Evolutionary conservation across 2,329 filamentous ascomycete genomes (phyloP).

Genomic region (Penicillium italicum): DNA sequence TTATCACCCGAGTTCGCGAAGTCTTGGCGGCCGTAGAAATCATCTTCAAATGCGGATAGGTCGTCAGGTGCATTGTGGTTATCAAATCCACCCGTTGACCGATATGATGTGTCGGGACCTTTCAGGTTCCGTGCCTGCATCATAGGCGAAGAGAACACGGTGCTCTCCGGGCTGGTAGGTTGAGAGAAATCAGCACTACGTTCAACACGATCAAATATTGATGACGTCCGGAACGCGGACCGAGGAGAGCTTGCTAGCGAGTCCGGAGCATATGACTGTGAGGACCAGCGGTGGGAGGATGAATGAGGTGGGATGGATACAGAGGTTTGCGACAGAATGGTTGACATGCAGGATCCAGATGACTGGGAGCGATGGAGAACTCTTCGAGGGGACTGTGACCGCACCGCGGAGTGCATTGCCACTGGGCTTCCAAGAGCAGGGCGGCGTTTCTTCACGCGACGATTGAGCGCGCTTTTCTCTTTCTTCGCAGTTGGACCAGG

Average conservation of each 20-base stretch:
- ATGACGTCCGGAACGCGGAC: slow-evolving; percentile 67
- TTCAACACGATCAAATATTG: slow-evolving; percentile 73
- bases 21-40: slow-evolving; percentile 16
- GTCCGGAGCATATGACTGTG: slow-evolving; percentile 45
- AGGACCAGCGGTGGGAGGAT: slow-evolving; percentile 37
- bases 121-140: slow-evolving; percentile 61
- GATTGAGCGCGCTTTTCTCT: slow-evolving; percentile 50
- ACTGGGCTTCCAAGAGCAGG: slow-evolving; percentile 57
- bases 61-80: slow-evolving; percentile 11
- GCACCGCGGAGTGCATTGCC: slow-evolving; percentile 34
- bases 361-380: slow-evolving; percentile 37
- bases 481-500: slow-evolving; percentile 52
- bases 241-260: slow-evolving; percentile 79
- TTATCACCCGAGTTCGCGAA: slow-evolving; percentile 16
- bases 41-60: slow-evolving; percentile 17
- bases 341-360: slow-evolving; percentile 49
- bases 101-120: slow-evolving; percentile 55
- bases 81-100: slow-evolving; percentile 28
- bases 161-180: slow-evolving; percentile 78
- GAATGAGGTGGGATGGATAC: slow-evolving; percentile 52
- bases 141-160: slow-evolving; percentile 59
- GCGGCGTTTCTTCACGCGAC: slow-evolving; percentile 69
- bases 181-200: slow-evolving; percentile 64
- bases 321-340: slow-evolving; percentile 61
- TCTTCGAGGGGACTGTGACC: slow-evolving; percentile 26